These are phyloP conservation scores for Eleusine indica DNA, from an alignment of 176 grass and related monocot genomes.

Conservation along the genomic window DNA sequence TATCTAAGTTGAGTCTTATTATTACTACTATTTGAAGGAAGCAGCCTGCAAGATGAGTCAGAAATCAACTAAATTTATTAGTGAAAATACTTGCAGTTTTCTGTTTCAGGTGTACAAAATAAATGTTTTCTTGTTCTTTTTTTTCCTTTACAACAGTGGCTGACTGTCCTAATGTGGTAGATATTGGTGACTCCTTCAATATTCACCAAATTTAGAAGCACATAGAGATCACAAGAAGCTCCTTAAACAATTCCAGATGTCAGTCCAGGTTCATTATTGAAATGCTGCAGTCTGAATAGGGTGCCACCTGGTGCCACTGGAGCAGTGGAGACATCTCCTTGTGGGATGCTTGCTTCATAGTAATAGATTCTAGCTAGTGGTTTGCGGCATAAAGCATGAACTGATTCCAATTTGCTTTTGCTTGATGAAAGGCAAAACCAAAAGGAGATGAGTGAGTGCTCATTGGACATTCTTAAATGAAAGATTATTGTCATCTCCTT, in stretches of 20 bases:
- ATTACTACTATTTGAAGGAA: neutral
- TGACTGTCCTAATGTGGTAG: neutral
- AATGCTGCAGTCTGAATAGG: slow-evolving; percentile 23
- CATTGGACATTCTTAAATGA: slow-evolving; percentile 47
- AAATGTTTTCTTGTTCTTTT: too few species aligned
- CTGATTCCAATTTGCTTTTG: slow-evolving; percentile 70
- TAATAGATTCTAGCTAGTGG: slow-evolving; percentile 64
- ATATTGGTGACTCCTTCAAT: neutral
- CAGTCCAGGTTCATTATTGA: slow-evolving; percentile 49
- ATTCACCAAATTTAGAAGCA: neutral
- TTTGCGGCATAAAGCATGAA: slow-evolving; percentile 74
- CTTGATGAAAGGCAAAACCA: slow-evolving; percentile 50
- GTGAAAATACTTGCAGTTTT: slow-evolving; percentile 9
- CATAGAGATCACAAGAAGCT: neutral
- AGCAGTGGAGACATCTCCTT: slow-evolving; percentile 62
- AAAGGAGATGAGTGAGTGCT: slow-evolving; percentile 29
- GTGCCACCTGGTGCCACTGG: slow-evolving; percentile 56
- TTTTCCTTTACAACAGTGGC: neutral
- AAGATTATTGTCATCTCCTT: slow-evolving; percentile 45
- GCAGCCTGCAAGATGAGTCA: neutral
- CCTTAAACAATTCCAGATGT: slow-evolving; percentile 30
- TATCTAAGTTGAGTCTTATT: neutral
- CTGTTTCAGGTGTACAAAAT: neutral
- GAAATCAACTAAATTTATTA: neutral
- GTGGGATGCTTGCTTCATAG: slow-evolving; percentile 81